These are phyloP conservation scores for Anastatica hierochuntica DNA, from an alignment of 345 rosid genomes.

Conservation along the genomic window DNA sequence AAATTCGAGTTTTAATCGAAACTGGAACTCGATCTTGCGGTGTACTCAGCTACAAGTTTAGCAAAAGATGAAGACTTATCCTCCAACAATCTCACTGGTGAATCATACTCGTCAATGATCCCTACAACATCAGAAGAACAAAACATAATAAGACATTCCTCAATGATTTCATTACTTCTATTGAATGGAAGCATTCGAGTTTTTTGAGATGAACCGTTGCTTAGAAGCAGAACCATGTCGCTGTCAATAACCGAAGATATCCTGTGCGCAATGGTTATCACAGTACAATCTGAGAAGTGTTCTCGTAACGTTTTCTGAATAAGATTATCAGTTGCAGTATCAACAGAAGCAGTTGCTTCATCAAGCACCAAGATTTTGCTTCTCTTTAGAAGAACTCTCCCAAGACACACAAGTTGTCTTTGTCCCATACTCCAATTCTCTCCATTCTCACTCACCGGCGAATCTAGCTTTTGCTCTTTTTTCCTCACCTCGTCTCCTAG, in stretches of 20 bases:
- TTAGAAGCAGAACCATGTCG: conserved; percentile 70
- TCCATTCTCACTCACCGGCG: conserved; percentile 73
- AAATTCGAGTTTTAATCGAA: conserved; percentile 7
- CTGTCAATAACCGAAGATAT: conserved; percentile 81
- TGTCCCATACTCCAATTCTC: conserved; percentile 97
- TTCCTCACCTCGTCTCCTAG: conserved; percentile 83
- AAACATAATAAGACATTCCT: neutral
- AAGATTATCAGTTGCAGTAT: conserved; percentile 72
- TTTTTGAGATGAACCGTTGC: conserved; percentile 43
- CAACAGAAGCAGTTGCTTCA: conserved; percentile 89
- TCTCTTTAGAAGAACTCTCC: conserved; percentile 69
- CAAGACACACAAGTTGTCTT: conserved; percentile 76
- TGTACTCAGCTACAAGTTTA: conserved; percentile 68
- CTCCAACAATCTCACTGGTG: conserved; percentile 48
- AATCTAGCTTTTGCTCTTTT: conserved; percentile 65
- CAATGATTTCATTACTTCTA: neutral
- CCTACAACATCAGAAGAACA: conserved; percentile 31
- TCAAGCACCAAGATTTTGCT: conserved; percentile 76
- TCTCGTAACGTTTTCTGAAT: conserved; percentile 65
- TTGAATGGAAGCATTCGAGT: neutral
- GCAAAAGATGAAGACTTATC: conserved; percentile 65
- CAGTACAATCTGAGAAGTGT: conserved; percentile 57
- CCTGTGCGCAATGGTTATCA: conserved; percentile 74
- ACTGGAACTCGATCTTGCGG: conserved; percentile 45
- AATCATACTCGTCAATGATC: conserved; percentile 52